Percentiles rank a stretch among this genome's conserved stretches.
These are phyloP conservation scores for Ustilago shanxiensis DNA, from an alignment of 1,284 basidiomycete species.

Conservation along the genomic window DNA sequence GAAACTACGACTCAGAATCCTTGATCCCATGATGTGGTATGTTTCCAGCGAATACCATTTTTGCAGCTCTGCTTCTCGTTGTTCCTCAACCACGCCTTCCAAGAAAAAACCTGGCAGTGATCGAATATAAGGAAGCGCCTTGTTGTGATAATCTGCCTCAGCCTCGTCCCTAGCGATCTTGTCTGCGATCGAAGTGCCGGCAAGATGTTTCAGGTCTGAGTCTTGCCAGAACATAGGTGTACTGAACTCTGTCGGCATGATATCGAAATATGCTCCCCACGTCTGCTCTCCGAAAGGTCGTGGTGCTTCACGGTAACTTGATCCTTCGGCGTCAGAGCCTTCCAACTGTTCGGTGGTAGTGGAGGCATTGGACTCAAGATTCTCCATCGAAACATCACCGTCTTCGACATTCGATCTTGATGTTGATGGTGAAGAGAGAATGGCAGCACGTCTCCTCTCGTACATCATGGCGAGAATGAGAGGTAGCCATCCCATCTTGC, in stretches of 20 bases:
- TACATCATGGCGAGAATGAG: constrained; percentile 96
- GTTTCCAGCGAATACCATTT: constrained; percentile 79
- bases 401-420: constrained; percentile 5
- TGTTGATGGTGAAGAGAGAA: not conserved
- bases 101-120: constrained; percentile 55
- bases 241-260: constrained; percentile 78
- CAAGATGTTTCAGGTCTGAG: constrained; percentile 80
- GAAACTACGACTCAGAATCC: constrained; percentile 92
- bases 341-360: constrained; percentile 11
- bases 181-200: constrained; percentile 85
- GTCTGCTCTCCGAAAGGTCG: constrained; percentile 34
- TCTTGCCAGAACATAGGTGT: constrained; percentile 96
- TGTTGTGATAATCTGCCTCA: constrained; percentile 77
- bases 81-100: constrained; percentile 15
- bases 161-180: constrained; percentile 89
- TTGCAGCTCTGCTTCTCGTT: constrained; percentile 20
- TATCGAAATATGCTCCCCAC: constrained; percentile 65
- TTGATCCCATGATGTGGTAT: constrained; percentile 91
- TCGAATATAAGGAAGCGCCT: constrained; percentile 70
- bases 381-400: constrained; percentile 50
- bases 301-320: constrained; percentile 9
- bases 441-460: constrained; percentile 75
- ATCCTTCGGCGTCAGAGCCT: constrained; percentile 32
- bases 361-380: constrained; percentile 9
- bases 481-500: constrained; percentile 80